Evolutionary conservation across 1,284 basidiomycete genomes (phyloP), one percentile per base, ranked within the genome.

Genomic region (Leccinum angustisporum): DNA sequence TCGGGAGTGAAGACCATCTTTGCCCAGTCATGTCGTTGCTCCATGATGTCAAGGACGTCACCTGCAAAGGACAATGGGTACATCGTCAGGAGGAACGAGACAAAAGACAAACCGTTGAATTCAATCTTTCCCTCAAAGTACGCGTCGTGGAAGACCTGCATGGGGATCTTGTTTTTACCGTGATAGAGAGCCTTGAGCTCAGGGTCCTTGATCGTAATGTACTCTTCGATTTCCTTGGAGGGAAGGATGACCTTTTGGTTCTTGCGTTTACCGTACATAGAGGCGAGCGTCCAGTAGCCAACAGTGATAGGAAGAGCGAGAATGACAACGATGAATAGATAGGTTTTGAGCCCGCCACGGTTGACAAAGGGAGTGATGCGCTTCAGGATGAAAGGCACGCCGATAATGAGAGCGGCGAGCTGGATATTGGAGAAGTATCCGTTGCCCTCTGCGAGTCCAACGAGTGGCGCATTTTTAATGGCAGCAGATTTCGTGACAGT

Each of bases 111-210:
- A 77, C 95, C 95, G 65, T 98, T 98, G 76, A 98, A 91, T 66
- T 98, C 95, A 65, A 97, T 88, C 81, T 98, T 98, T 66, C 90
- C 90, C 64, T 97, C 95, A 78, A 99, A 98, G 81, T 93, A 99
- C 65, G 94, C 93, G 80, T 99, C 97, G 76, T 99, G 91, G 83
- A 98, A 97, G 67, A 92, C 79, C 79, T 99, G 95, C 90, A 98
- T 97, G 56, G 96, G 96, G 66, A 99, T 98, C 80, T 98, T 98
- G 75, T 90, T 88, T 76, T 86, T 87, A 68, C 86, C 86, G 57
- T 86, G 78, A 81, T 95, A 98, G 69, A 88, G 83, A 31, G 82
- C 81, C 79, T 87, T 91, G 71, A 99, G 83, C 65, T 87, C 88
- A 1, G 80, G 76, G 80, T 98, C 95, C 68, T 94, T 90, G 79